Conservation (phyloP, 768 basidiomycete species). For the Pulveroboletus sp. region DNA sequence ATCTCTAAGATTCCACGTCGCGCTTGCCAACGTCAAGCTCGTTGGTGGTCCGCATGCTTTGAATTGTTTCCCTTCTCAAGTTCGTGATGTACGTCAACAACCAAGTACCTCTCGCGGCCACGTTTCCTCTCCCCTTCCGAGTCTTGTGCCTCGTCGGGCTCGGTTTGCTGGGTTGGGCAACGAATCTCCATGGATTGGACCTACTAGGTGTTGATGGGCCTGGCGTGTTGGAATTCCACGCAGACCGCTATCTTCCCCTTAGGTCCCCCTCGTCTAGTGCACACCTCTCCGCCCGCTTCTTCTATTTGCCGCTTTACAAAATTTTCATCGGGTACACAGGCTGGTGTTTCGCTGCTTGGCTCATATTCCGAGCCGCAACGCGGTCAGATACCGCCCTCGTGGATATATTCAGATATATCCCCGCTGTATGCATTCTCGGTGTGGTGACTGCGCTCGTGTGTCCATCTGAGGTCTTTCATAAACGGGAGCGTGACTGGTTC, state of each 20-base stretch:
- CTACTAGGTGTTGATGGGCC: conserved; percentile 69
- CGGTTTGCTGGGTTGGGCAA: conserved; percentile 87
- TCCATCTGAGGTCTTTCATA: conserved; percentile 65
- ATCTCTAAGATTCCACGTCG: not conserved
- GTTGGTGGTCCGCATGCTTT: conserved; percentile 5
- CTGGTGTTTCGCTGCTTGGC: conserved; percentile 67
- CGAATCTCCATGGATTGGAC: conserved; percentile 84
- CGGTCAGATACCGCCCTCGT: conserved; percentile 53
- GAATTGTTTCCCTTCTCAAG: not conserved
- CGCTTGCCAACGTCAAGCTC: not conserved
- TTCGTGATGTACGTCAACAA: conserved; percentile 32
- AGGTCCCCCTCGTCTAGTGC: conserved; percentile 16
- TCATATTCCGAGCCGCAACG: conserved; percentile 57
- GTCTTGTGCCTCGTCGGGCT: conserved; percentile 74
- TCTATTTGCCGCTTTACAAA: conserved; percentile 63
- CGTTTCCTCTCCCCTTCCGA: conserved; percentile 89
- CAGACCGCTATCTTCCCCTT: conserved; percentile 15
- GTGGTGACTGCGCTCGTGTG: conserved; percentile 54
- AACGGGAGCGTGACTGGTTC: conserved; percentile 71
- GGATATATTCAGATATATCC: conserved; percentile 74
- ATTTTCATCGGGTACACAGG: conserved; percentile 55
- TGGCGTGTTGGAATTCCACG: conserved; percentile 59
- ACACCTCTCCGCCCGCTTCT: conserved; percentile 27
- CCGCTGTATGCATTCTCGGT: conserved; percentile 59
- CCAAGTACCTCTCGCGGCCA: conserved; percentile 47